Conservation (phyloP, 140 eudicot species). For the Stevia rebaudiana region DNA sequence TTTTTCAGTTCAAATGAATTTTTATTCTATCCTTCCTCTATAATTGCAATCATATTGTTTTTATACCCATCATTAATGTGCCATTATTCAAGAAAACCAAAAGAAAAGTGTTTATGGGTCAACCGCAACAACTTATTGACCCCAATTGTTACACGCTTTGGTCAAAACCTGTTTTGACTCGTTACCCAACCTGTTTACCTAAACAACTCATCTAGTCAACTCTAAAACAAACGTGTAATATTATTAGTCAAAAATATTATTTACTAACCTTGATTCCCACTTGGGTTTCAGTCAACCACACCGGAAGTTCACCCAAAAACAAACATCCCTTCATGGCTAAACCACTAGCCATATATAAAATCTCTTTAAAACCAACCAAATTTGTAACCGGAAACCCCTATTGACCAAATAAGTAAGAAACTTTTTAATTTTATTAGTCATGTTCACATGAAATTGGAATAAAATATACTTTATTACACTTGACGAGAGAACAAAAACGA, state of each 20-base stretch:
- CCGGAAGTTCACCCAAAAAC: slow-evolving; percentile 75
- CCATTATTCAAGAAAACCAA: background rate
- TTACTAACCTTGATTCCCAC: slow-evolving; percentile 49
- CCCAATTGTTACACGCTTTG: background rate
- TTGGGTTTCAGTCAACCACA: slow-evolving; percentile 51
- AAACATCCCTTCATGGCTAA: slow-evolving; percentile 76
- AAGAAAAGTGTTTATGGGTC: background rate
- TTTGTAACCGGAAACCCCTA: slow-evolving; percentile 71
- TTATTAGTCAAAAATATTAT: slow-evolving; percentile 4
- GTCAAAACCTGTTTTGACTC: background rate
- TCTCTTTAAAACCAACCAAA: slow-evolving; percentile 53
- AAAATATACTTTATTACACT: background rate
- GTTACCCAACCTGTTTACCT: background rate
- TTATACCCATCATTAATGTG: background rate
- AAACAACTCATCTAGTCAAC: background rate
- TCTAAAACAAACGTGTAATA: background rate
- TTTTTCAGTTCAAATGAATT: too few relatives aligned
- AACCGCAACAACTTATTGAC: background rate
- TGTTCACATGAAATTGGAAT: background rate
- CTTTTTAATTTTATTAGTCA: background rate
- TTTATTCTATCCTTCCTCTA: too few relatives aligned
- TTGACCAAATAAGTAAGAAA: slow-evolving; percentile 7
- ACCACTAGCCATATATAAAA: slow-evolving; percentile 42
- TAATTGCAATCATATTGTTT: background rate
- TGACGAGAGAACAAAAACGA: background rate